Evolutionary conservation across 2,329 filamentous ascomycete species (phyloP).

Genomic region (Tolypocladium album): DNA sequence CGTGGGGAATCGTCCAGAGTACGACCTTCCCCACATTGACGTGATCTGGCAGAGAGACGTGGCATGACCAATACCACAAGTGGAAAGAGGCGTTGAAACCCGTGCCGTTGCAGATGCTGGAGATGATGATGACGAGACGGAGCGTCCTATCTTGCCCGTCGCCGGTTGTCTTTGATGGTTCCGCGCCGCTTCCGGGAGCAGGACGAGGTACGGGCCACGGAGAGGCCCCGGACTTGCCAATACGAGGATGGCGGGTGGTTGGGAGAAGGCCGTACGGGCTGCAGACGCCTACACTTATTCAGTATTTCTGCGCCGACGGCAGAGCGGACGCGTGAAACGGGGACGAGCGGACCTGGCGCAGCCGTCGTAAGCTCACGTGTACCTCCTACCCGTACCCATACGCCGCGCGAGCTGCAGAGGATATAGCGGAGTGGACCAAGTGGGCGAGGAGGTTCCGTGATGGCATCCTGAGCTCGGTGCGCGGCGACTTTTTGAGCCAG

Average conservation of each 20-base stretch:
- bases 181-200: neutral
- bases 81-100: neutral
- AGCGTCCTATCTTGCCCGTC: neutral
- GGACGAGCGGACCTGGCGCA: too few relatives aligned
- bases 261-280: neutral
- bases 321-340: neutral
- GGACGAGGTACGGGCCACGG: neutral
- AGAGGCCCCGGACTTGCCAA: neutral
- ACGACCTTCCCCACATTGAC: neutral
- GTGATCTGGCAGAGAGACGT: neutral
- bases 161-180: neutral
- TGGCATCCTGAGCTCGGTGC: neutral
- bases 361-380: too few relatives aligned
- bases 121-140: neutral
- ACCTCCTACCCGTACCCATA: neutral
- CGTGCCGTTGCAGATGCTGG: neutral
- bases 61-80: neutral
- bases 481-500: neutral
- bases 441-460: neutral
- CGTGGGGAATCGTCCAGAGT: neutral
- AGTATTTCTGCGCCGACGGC: neutral
- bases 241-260: neutral
- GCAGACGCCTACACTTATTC: neutral
- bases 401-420: neutral
- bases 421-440: neutral